phyloP scores from a whole-genome alignment of 768 basidiomycete genomes.

The Termitomyces sp. region DNA sequence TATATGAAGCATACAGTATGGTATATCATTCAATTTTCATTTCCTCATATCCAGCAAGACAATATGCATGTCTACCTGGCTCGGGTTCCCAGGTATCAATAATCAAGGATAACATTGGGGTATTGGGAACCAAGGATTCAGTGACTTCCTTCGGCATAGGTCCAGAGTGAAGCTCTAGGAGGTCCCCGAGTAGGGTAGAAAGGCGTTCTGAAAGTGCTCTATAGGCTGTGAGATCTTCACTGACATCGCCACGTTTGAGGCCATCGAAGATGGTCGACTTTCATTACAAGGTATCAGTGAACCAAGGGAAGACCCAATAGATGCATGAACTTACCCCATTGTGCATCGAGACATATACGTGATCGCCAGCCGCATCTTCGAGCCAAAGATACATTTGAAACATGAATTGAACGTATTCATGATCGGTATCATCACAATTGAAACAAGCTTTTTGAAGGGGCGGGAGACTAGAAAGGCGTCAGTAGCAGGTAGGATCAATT shows the following conservation, averaged over 20 bases:
- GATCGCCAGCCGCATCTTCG: constrained; percentile 43
- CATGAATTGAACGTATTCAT: constrained; percentile 42
- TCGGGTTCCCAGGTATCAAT: constrained; percentile 27
- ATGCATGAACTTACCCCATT: constrained; percentile 32
- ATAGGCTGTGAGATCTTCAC: constrained; percentile 34
- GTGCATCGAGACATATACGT: constrained; percentile 45
- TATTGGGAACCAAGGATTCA: neutral
- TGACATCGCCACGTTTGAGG: constrained; percentile 40
- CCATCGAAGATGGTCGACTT: constrained; percentile 45
- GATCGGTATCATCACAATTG: constrained; percentile 50
- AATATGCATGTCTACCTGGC: constrained; percentile 22
- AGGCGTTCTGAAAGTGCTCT: constrained; percentile 37
- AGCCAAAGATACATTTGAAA: constrained; percentile 50
- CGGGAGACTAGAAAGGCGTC: constrained; percentile 36
- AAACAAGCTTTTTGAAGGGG: constrained; percentile 40
- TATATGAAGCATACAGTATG: neutral
- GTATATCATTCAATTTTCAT: neutral
- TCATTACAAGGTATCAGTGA: neutral
- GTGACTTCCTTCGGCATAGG: constrained; percentile 2
- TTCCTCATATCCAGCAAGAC: constrained; percentile 18
- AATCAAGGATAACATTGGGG: constrained; percentile 11
- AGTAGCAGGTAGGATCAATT: neutral
- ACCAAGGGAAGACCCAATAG: neutral
- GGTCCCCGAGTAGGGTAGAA: constrained; percentile 43
- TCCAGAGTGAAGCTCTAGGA: constrained; percentile 36